These are phyloP conservation scores for Botryococcus braunii DNA, from an alignment of 163 green algal species.

Conservation along the genomic window DNA sequence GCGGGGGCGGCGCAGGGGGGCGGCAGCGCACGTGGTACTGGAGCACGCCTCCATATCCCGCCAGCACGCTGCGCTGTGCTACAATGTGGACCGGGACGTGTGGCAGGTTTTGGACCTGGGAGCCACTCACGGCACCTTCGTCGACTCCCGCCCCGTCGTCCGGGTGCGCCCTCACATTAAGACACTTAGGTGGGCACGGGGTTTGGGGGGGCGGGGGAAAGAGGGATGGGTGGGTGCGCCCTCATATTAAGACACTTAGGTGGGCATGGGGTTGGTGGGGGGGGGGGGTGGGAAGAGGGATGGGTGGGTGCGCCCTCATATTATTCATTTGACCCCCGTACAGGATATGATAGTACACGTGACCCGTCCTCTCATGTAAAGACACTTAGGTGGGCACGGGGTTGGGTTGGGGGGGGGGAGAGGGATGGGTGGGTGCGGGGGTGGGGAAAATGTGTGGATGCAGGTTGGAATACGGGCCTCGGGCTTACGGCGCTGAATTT, in stretches of 20 bases:
- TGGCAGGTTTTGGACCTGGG: slow-evolving; percentile 35
- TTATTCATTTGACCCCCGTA: not conserved
- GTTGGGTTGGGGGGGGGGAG: too few relatives aligned
- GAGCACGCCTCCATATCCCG: slow-evolving; percentile 36
- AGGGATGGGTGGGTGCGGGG: too few relatives aligned
- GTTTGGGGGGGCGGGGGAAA: not conserved
- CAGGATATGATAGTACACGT: too few relatives aligned
- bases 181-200: not conserved
- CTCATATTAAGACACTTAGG: not conserved
- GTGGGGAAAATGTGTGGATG: too few relatives aligned
- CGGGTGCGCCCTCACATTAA: slow-evolving; percentile 19
- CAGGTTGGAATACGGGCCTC: too few relatives aligned
- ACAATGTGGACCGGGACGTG: slow-evolving; percentile 2
- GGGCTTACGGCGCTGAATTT: too few relatives aligned
- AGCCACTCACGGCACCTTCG: slow-evolving; percentile 30
- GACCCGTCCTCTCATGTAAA: too few relatives aligned
- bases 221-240: not conserved
- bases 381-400: too few relatives aligned
- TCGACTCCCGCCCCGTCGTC: slow-evolving; percentile 14
- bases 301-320: not conserved
- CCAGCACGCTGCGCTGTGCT: slow-evolving; percentile 39
- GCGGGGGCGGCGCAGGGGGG: slow-evolving; percentile 5
- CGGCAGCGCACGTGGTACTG: slow-evolving; percentile 32
- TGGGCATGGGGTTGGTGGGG: not conserved
- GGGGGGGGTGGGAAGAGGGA: not conserved